Conservation (phyloP, 2,329 filamentous ascomycete genomes). For the Rugonectria rugulosa region DNA sequence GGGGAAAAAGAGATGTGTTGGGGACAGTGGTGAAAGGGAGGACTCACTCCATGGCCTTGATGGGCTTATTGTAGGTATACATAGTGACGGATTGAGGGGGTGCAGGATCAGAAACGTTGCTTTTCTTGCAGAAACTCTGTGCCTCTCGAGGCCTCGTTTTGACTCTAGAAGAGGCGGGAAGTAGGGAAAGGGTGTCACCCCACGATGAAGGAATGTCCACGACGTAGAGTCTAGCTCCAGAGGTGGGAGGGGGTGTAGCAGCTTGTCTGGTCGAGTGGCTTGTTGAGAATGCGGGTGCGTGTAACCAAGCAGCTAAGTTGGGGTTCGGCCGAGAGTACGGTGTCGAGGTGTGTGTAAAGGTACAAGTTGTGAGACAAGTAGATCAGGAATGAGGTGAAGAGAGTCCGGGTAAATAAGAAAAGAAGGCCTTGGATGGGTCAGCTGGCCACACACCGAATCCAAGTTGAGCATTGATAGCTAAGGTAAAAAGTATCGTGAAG, state of each 20-base stretch:
- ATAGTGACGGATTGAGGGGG: constrained; percentile 33
- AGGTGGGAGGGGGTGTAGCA: constrained; percentile 25
- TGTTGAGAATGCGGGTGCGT: too few relatives aligned
- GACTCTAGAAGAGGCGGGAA: constrained; percentile 33
- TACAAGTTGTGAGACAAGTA: background rate
- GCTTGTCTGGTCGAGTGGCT: background rate
- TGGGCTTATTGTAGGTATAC: constrained; percentile 49
- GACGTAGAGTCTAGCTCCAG: too few relatives aligned
- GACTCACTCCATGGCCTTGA: constrained; percentile 49
- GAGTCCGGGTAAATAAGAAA: background rate
- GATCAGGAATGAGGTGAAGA: background rate
- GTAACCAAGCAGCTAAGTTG: background rate
- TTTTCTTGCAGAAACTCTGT: constrained; percentile 29
- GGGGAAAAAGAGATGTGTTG: constrained; percentile 11
- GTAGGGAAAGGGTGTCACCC: constrained; percentile 30
- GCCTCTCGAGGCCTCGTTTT: constrained; percentile 18
- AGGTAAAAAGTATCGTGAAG: too few relatives aligned
- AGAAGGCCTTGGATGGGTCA: background rate
- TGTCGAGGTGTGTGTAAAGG: too few relatives aligned
- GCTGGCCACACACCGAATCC: constrained; percentile 5
- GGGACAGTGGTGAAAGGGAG: constrained; percentile 5
- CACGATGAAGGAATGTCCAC: constrained; percentile 26
- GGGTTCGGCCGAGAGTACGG: background rate
- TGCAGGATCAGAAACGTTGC: constrained; percentile 20
- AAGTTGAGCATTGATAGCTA: constrained; percentile 9